Evolutionary conservation across 768 basidiomycete species (phyloP).

Genomic region (Naganishia vishniacii): DNA sequence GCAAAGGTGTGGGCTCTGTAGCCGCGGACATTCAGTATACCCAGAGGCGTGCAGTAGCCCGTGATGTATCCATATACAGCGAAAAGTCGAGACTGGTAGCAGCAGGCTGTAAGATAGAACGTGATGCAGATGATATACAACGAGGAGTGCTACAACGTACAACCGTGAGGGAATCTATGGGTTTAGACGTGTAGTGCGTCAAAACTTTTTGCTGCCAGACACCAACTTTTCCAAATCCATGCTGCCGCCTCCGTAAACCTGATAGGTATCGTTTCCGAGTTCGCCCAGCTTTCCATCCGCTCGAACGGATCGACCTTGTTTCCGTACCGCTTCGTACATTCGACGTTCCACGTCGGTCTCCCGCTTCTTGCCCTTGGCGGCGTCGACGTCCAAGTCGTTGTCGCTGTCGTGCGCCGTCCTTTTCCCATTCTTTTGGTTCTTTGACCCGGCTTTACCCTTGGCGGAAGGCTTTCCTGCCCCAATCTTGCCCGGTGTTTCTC

Average conservation of each 20-base stretch:
- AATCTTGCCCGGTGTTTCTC: conserved; percentile 42
- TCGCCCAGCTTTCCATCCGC: conserved; percentile 58
- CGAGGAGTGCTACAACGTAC: background rate
- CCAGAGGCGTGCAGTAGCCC: background rate
- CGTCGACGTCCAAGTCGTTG: conserved; percentile 45
- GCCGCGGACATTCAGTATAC: background rate
- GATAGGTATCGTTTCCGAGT: conserved; percentile 41
- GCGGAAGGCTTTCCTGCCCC: conserved; percentile 27
- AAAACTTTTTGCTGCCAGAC: conserved; percentile 25
- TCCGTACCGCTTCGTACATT: conserved; percentile 79
- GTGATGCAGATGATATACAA: too few species aligned
- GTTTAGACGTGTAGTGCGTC: background rate
- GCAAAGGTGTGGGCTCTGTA: conserved; percentile 92
- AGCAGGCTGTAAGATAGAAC: too few species aligned
- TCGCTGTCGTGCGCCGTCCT: conserved; percentile 30
- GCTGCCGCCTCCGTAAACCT: conserved; percentile 37
- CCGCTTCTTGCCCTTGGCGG: conserved; percentile 25
- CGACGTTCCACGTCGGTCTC: conserved; percentile 62
- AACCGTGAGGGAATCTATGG: background rate
- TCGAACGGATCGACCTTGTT: conserved; percentile 73
- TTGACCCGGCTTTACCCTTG: conserved; percentile 29
- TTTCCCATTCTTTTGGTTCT: conserved; percentile 32
- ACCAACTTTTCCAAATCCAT: conserved; percentile 46
- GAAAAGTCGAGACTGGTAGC: too few species aligned
- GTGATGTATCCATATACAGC: conserved; percentile 8